These are phyloP conservation scores for Vaccinium macrocarpon DNA, from an alignment of 148 eudicot genomes.

Conservation along the genomic window DNA sequence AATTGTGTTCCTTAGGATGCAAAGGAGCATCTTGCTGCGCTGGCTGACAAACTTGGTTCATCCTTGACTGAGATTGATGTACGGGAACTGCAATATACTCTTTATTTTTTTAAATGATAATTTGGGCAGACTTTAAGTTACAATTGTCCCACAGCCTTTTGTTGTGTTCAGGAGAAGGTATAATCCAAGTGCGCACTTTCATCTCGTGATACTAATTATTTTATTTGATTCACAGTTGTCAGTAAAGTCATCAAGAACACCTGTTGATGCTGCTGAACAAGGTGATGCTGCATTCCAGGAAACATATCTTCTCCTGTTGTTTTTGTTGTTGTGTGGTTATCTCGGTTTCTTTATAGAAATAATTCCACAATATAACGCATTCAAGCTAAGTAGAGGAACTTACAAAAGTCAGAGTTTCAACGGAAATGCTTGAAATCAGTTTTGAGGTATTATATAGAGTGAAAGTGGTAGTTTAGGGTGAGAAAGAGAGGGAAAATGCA, in stretches of 20 bases:
- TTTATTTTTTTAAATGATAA: constrained; percentile 1
- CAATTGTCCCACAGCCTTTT: background rate
- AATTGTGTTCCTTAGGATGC: constrained; percentile 65
- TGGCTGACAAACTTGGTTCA: constrained; percentile 86
- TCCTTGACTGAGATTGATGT: constrained; percentile 83
- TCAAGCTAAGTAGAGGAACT: too few relatives aligned
- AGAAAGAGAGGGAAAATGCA: too few relatives aligned
- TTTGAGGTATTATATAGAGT: too few relatives aligned
- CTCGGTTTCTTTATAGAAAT: constrained; percentile 7
- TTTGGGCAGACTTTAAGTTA: background rate
- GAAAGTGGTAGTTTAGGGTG: too few relatives aligned
- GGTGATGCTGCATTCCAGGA: constrained; percentile 43
- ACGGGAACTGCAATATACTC: constrained; percentile 29
- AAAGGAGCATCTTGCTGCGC: constrained; percentile 93
- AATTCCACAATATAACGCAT: too few relatives aligned
- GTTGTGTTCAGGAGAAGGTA: background rate
- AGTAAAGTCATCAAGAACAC: constrained; percentile 48
- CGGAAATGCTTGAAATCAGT: too few relatives aligned
- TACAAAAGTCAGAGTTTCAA: too few relatives aligned
- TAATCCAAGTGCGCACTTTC: background rate
- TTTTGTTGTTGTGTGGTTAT: constrained; percentile 20
- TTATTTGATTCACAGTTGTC: constrained; percentile 61
- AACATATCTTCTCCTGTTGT: constrained; percentile 21
- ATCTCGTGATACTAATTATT: constrained; percentile 22
- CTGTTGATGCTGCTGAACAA: constrained; percentile 72